Conservation (phyloP, 345 rosid species). For the Microcos paniculata region DNA sequence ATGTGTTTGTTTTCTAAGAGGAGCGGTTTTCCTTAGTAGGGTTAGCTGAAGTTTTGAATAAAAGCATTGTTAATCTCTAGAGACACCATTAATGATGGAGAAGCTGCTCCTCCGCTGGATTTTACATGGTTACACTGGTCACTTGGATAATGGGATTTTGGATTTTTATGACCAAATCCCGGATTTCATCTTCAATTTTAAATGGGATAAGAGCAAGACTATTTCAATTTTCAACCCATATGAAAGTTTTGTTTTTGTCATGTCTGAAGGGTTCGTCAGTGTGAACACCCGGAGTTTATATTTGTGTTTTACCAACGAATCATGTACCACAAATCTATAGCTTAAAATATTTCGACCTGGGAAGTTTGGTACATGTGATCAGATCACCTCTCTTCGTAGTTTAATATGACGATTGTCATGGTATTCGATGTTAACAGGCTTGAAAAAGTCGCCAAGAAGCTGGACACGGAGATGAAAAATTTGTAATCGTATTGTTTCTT, state of each 20-base stretch:
- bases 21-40: background rate
- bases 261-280: background rate
- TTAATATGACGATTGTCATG: no score
- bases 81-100: constrained; percentile 16
- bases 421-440: no score
- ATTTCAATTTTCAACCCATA: background rate
- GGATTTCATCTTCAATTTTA: constrained; percentile 5
- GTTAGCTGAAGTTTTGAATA: constrained; percentile 36
- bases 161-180: background rate
- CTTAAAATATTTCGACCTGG: no score
- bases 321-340: no score
- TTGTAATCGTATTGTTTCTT: no score
- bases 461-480: no score
- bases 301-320: background rate
- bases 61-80: constrained; percentile 16
- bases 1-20: constrained; percentile 1
- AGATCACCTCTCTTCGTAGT: no score
- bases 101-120: constrained; percentile 7
- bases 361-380: no score
- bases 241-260: background rate
- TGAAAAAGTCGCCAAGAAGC: no score
- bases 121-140: background rate
- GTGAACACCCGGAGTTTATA: background rate
- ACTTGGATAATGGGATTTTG: constrained; percentile 6
- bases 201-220: background rate